Evolutionary conservation across 108 stramenopile genomes (phyloP).

Genomic region (Pseudonitzschia multistriata): DNA sequence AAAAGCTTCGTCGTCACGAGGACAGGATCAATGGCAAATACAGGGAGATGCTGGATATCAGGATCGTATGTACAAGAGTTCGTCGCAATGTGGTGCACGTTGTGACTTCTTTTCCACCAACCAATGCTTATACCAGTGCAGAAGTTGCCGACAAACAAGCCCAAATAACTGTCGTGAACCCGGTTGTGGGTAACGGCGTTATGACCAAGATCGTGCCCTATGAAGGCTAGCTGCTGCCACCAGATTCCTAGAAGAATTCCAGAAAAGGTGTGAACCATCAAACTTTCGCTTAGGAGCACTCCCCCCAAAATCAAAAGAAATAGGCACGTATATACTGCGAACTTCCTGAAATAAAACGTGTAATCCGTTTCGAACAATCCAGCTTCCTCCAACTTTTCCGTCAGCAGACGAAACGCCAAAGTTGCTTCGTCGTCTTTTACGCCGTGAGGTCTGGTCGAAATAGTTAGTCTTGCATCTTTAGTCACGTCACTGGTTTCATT

Average conservation of each 20-base stretch:
- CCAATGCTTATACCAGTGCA: slow-evolving; percentile 77
- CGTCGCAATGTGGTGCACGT: slow-evolving; percentile 88
- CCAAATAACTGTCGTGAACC: slow-evolving; percentile 48
- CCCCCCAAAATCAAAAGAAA: slow-evolving; percentile 10
- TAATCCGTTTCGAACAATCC: slow-evolving; percentile 24
- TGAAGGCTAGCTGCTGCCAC: slow-evolving; percentile 90
- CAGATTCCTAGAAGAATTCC: slow-evolving; percentile 46
- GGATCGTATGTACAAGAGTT: slow-evolving; percentile 89
- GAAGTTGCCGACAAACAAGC: slow-evolving; percentile 50
- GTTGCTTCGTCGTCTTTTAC: slow-evolving; percentile 17
- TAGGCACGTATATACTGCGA: slow-evolving; percentile 2
- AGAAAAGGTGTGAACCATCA: slow-evolving; percentile 19
- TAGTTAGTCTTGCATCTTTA: background rate
- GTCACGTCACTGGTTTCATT: background rate
- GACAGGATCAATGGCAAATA: slow-evolving; percentile 63
- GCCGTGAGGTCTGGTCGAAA: background rate
- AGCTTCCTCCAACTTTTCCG: slow-evolving; percentile 17
- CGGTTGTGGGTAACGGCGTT: slow-evolving; percentile 66
- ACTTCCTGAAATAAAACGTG: slow-evolving; percentile 19
- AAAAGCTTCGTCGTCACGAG: slow-evolving; percentile 55
- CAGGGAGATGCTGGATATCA: slow-evolving; percentile 93
- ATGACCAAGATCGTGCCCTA: slow-evolving; percentile 92
- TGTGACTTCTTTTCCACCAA: slow-evolving; percentile 94
- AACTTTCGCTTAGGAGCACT: slow-evolving; percentile 18
- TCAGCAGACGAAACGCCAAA: slow-evolving; percentile 22